A percentile compares a stretch with the other conserved stretches of the same genome.
Evolutionary conservation across 495 filamentous ascomycete species (phyloP).

Genomic region (Thozetella sp.): DNA sequence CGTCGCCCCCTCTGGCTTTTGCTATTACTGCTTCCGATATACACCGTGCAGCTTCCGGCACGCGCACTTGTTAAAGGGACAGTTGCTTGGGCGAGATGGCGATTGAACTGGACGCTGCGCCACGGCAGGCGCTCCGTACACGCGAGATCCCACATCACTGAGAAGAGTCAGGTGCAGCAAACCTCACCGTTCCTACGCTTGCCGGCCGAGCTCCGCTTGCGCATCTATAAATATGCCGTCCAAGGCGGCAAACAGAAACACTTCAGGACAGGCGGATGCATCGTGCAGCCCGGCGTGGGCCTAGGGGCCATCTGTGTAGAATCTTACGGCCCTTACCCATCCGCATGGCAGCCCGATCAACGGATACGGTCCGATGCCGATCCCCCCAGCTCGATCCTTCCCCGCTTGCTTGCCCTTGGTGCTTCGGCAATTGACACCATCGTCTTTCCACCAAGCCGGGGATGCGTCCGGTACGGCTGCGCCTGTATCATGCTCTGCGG

Average conservation of each 20-base stretch:
- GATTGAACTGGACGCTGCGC: too few species aligned
- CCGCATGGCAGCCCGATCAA: conserved; percentile 5
- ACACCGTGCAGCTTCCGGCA: too few species aligned
- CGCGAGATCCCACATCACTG: too few species aligned
- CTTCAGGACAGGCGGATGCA: neutral
- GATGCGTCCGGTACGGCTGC: conserved; percentile 7
- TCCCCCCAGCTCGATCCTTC: conserved; percentile 10
- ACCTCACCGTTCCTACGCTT: conserved; percentile 15
- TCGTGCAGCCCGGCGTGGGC: neutral
- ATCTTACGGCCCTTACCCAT: conserved; percentile 7
- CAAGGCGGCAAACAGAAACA: conserved; percentile 1
- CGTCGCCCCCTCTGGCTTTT: too few species aligned
- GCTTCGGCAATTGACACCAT: conserved; percentile 9
- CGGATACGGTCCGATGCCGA: conserved; percentile 16
- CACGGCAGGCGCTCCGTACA: too few species aligned
- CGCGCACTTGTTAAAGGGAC: too few species aligned
- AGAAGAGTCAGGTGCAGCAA: neutral
- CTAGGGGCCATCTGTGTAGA: neutral
- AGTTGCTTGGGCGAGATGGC: too few species aligned
- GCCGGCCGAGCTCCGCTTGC: conserved; percentile 14
- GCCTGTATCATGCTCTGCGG: neutral
- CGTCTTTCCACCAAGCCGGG: conserved; percentile 5
- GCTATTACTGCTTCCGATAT: too few species aligned
- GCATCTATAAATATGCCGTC: conserved; percentile 13
- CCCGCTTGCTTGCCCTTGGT: conserved; percentile 7